Percentiles rank a stretch among this genome's conserved stretches.
Evolutionary conservation across 495 filamentous ascomycete genomes (phyloP).

Genomic region (Aspergillus conjunctus): DNA sequence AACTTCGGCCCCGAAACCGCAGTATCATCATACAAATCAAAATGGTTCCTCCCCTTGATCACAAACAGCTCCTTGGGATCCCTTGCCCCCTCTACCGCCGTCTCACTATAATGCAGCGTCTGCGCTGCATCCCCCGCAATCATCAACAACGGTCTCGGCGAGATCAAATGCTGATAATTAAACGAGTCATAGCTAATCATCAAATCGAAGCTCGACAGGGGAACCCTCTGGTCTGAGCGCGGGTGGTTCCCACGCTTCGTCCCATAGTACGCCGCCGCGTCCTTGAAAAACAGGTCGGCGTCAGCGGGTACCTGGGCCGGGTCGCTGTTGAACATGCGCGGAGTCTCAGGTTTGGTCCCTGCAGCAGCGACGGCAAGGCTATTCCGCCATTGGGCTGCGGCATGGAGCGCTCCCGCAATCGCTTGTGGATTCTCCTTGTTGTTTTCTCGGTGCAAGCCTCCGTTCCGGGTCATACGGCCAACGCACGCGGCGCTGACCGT

Average conservation of each 20-base stretch:
- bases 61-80: slow-evolving; percentile 45
- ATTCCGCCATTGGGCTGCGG: slow-evolving; percentile 24
- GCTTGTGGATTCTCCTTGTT: slow-evolving; percentile 22
- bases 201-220: slow-evolving; percentile 30
- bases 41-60: slow-evolving; percentile 36
- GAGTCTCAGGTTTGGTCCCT: neutral
- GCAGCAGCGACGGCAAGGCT: neutral
- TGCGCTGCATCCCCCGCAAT: slow-evolving; percentile 37
- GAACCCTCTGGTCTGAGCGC: slow-evolving; percentile 17
- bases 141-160: slow-evolving; percentile 42
- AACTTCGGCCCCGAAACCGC: slow-evolving; percentile 31
- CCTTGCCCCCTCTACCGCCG: slow-evolving; percentile 30
- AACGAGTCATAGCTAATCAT: slow-evolving; percentile 39
- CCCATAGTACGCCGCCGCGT: slow-evolving; percentile 28
- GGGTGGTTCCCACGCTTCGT: slow-evolving; percentile 27
- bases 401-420: slow-evolving; percentile 19
- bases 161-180: slow-evolving; percentile 29
- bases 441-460: slow-evolving; percentile 18
- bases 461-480: slow-evolving; percentile 34
- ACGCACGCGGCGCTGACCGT: slow-evolving; percentile 34
- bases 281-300: slow-evolving; percentile 22
- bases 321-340: neutral
- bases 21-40: slow-evolving; percentile 41
- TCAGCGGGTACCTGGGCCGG: slow-evolving; percentile 19
- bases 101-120: slow-evolving; percentile 35